Percentiles rank a stretch among this genome's conserved stretches.
These are phyloP conservation scores for Fusarium temperatum DNA, from an alignment of 2,329 filamentous ascomycete species.

Conservation along the genomic window DNA sequence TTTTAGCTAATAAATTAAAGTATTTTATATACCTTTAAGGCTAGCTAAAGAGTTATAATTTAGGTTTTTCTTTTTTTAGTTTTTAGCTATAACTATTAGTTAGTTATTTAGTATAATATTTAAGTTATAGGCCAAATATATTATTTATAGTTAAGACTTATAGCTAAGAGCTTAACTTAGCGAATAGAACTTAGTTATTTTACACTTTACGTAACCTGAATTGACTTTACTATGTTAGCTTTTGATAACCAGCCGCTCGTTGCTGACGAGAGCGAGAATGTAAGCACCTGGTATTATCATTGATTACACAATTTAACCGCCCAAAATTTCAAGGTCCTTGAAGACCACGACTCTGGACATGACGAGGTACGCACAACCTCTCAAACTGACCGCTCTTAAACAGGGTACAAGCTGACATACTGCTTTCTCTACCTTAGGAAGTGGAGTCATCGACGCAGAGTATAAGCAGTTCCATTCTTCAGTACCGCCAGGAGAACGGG, in stretches of 20 bases:
- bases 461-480: conserved; percentile 15
- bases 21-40: no score
- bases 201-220: no score
- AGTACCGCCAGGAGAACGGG: conserved; percentile 16
- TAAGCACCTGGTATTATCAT: background rate
- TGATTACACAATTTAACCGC: no score
- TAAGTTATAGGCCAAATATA: no score
- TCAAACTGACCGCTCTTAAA: rapidly evolving
- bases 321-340: background rate
- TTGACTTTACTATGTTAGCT: background rate
- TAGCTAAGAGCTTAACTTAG: no score
- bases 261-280: conserved; percentile 2
- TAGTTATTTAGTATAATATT: no score
- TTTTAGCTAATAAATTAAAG: no score
- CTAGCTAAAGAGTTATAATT: no score
- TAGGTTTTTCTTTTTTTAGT: no score
- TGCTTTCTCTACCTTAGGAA: background rate
- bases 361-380: background rate
- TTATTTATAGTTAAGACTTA: no score
- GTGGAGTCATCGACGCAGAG: conserved; percentile 1
- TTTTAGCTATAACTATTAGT: no score
- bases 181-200: no score
- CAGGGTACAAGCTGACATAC: rapidly evolving
- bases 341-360: background rate
- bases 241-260: background rate